Conservation (phyloP, 1,139 yeast species). For the Scheffersomyces quercinus region DNA sequence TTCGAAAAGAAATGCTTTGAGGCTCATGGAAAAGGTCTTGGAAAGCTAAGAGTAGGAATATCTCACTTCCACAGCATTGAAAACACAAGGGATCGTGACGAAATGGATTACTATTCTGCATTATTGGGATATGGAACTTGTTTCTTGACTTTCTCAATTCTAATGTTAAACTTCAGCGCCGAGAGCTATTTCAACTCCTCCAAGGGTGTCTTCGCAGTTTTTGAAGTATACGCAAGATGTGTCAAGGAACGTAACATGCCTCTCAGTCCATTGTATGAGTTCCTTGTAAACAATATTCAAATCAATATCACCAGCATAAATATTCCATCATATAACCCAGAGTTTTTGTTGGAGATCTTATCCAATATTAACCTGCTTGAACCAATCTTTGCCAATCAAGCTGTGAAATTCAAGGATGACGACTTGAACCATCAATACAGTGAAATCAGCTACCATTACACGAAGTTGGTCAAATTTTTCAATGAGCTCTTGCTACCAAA, state of each 20-base stretch:
- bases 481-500: slow-evolving; percentile 12
- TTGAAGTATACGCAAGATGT: slow-evolving; percentile 1
- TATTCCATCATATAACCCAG: slow-evolving; percentile 29
- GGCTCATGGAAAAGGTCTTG: slow-evolving; percentile 10
- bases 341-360: slow-evolving; percentile 23
- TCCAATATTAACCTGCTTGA: slow-evolving; percentile 19
- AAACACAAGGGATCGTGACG: background rate
- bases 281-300: slow-evolving; percentile 13
- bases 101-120: background rate
- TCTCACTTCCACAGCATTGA: background rate
- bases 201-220: slow-evolving; percentile 6
- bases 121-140: slow-evolving; percentile 18
- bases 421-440: slow-evolving; percentile 6
- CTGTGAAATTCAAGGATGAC: slow-evolving; percentile 4
- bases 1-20: slow-evolving; percentile 17
- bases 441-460: slow-evolving; percentile 12
- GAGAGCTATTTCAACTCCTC: slow-evolving; percentile 19
- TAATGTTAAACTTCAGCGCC: slow-evolving; percentile 22
- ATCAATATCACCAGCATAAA: slow-evolving; percentile 21
- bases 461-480: slow-evolving; percentile 13
- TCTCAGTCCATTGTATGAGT: slow-evolving; percentile 5
- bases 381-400: slow-evolving; percentile 12
- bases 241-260: background rate
- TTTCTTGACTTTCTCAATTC: slow-evolving; percentile 17
- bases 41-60: background rate